A percentile compares a stretch with the other conserved stretches of the same genome.
phyloP scores from a whole-genome alignment of 2,329 filamentous ascomycete species.

The Alternaria sp. region DNA sequence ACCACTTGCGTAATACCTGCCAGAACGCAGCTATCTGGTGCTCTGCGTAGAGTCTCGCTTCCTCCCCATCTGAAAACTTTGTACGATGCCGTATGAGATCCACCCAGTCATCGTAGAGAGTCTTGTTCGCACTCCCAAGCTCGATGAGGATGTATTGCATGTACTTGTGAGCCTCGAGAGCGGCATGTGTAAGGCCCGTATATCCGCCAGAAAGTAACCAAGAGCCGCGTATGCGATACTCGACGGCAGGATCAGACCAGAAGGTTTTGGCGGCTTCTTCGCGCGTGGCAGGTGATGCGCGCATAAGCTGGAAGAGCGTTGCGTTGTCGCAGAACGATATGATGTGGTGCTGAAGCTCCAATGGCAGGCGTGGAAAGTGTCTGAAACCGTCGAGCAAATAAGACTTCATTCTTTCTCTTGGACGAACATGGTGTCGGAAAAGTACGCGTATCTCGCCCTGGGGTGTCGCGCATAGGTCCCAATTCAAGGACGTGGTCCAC shows the following conservation, averaged over 20 bases:
- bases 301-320: conserved; percentile 26
- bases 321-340: conserved; percentile 14
- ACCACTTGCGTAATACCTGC: background rate
- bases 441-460: background rate
- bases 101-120: background rate
- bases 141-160: background rate
- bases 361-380: conserved; percentile 11
- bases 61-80: background rate
- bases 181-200: background rate
- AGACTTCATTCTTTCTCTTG: background rate
- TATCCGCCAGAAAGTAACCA: background rate
- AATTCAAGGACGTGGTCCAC: background rate
- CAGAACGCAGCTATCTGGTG: background rate
- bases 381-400: background rate
- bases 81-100: background rate
- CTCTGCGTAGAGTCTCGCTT: background rate
- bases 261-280: conserved; percentile 1
- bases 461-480: background rate
- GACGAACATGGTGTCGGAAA: background rate
- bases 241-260: background rate
- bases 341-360: conserved; percentile 17
- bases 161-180: background rate
- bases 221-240: background rate
- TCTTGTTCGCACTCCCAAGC: background rate
- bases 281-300: conserved; percentile 7